Conservation (phyloP, 2,329 filamentous ascomycete genomes). For the Sporothrix pallida region DNA sequence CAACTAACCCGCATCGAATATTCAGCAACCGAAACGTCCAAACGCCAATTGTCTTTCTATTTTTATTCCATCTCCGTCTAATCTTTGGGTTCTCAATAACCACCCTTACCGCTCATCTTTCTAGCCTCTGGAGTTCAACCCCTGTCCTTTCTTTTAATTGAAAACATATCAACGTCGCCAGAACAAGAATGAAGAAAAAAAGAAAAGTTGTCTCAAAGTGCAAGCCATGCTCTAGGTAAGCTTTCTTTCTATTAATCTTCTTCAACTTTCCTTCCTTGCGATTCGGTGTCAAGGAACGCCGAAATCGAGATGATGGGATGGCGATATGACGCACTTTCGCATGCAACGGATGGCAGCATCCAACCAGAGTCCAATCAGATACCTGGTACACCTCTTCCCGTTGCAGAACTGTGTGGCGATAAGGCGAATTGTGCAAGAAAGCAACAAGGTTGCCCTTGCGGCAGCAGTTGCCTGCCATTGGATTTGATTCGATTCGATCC, state of each 20-base stretch:
- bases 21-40: too few species aligned
- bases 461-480: background rate
- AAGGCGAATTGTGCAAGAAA: background rate
- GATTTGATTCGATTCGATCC: background rate
- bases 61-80: background rate
- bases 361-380: background rate
- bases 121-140: background rate
- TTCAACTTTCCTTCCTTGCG: background rate
- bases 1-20: too few species aligned
- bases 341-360: background rate
- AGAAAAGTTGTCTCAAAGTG: background rate
- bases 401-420: background rate
- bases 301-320: slow-evolving; percentile 16
- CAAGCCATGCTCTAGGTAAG: background rate
- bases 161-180: background rate
- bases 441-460: slow-evolving; percentile 4
- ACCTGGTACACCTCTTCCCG: background rate
- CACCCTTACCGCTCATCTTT: background rate
- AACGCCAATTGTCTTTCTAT: background rate
- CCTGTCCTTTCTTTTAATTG: background rate
- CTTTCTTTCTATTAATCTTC: background rate
- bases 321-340: background rate
- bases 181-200: background rate
- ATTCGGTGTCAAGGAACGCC: background rate
- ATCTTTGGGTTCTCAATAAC: background rate